Evolutionary conservation across 2,329 filamentous ascomycete species (phyloP), one percentile per base, ranked within the genome.

Genomic region (Aspergillus sp.): DNA sequence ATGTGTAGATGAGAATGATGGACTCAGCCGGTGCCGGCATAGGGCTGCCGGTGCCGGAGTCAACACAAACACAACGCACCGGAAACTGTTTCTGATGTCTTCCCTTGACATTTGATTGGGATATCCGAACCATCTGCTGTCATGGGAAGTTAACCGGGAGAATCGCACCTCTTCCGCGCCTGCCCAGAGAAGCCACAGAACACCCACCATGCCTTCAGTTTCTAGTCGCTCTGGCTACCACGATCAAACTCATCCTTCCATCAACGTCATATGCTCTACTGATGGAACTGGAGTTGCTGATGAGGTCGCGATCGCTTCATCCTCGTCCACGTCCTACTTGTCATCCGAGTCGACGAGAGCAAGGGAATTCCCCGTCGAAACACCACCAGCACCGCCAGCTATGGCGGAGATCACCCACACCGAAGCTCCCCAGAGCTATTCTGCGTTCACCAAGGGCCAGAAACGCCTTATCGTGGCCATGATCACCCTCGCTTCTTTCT

Each of bases 401-500:
- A 44, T 34, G 39, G 36, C 34, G 13, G 7, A 24, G 8, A 41
- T 24, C 18, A 22, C 41, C 18, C 26, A 30, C 8, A 1, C 7
- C n/a, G 39, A 48, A 24, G 6, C 51, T 8, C 30, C 20, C 13
- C 42, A 45, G 48, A 47, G 34, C 13, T 52, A 62, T 71, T 77
- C 60, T 11, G 65, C 71, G 30, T 76, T 76, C 56, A 68, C 55
- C 32, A 62, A 57, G 22, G 42, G 61, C 30, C 63, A 76, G 52
- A 76, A 74, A 57, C 59, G 65, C 45, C 70, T 74, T 57, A 75
- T 77, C 12, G 66, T 76, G 26, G 58, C 66, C 48, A 73, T 77
- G 69, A 71, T 74, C 13, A 66, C 71, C 2, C 67, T 75, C 50
- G 75, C 71, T 9, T 74, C 72, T 4, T 73, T 78, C 56, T 78